These are phyloP conservation scores for Pseudopyrenochaeta lycopersici DNA, from an alignment of 2,329 filamentous ascomycete genomes.

Conservation along the genomic window DNA sequence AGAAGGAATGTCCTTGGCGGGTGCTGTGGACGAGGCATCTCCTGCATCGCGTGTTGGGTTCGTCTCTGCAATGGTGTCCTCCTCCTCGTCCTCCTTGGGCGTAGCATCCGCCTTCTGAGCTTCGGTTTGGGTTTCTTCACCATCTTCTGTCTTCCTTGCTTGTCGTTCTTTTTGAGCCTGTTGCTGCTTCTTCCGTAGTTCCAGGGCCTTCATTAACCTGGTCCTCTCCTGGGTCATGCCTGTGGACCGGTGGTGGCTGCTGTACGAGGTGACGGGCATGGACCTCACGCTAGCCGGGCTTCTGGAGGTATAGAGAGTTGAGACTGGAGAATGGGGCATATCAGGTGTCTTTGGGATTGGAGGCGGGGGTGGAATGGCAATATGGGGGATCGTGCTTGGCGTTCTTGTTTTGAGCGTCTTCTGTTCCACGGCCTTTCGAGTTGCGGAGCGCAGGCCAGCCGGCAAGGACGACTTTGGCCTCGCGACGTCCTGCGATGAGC, in stretches of 20 bases:
- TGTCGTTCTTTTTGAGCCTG: slow-evolving; percentile 47
- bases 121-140: slow-evolving; percentile 14
- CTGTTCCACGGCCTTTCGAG: slow-evolving; percentile 38
- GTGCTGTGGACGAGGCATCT: slow-evolving; percentile 2
- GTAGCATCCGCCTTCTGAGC: slow-evolving; percentile 4
- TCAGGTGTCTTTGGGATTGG: slow-evolving; percentile 47
- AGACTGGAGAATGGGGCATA: slow-evolving; percentile 47
- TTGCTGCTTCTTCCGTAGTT: slow-evolving; percentile 85
- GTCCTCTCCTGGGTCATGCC: slow-evolving; percentile 89
- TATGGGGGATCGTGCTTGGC: slow-evolving; percentile 35
- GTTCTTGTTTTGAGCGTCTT: slow-evolving; percentile 50
- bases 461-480: slow-evolving; percentile 82
- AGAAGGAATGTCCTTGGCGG: slow-evolving; percentile 20
- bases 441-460: slow-evolving; percentile 72
- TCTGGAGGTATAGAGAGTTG: slow-evolving; percentile 49
- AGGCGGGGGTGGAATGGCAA: slow-evolving; percentile 42
- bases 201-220: slow-evolving; percentile 91
- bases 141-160: slow-evolving; percentile 24
- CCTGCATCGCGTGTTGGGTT: slow-evolving; percentile 1
- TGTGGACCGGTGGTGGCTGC: slow-evolving; percentile 51
- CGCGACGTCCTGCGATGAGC: slow-evolving; percentile 54
- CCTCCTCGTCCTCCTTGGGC: neutral
- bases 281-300: slow-evolving; percentile 54
- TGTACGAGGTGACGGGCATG: slow-evolving; percentile 51
- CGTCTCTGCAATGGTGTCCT: neutral